Conservation (phyloP, 2,329 filamentous ascomycete species). For the Coniochaeta sp. region DNA sequence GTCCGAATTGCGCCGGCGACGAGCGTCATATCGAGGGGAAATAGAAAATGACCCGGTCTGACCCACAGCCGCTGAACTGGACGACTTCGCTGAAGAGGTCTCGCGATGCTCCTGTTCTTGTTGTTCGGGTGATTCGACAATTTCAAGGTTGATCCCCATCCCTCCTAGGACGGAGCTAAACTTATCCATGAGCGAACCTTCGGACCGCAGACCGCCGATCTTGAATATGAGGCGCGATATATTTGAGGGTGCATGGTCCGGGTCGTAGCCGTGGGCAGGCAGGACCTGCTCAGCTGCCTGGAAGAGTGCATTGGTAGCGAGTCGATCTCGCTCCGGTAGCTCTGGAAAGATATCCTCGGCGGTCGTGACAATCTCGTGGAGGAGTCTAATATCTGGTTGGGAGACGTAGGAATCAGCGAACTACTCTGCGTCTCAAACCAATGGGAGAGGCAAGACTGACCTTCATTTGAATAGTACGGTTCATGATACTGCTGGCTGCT, state of each 20-base stretch:
- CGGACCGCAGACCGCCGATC: constrained; percentile 59
- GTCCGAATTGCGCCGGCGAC: constrained; percentile 16
- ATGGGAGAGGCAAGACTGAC: constrained; percentile 3
- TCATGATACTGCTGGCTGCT: constrained; percentile 19
- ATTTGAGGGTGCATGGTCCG: constrained; percentile 64
- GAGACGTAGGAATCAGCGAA: constrained; percentile 1
- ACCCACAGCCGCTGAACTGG: constrained; percentile 1
- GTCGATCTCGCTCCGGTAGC: constrained; percentile 51
- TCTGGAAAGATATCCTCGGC: constrained; percentile 58
- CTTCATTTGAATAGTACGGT: constrained; percentile 37
- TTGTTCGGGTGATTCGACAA: constrained; percentile 26
- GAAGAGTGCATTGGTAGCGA: constrained; percentile 73
- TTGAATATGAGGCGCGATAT: constrained; percentile 74
- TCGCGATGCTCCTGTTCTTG: constrained; percentile 4
- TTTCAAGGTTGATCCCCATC: constrained; percentile 66
- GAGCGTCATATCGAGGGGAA: constrained; percentile 8
- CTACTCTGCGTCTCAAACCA: neutral
- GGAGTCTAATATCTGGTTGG: constrained; percentile 65
- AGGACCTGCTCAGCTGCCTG: constrained; percentile 72
- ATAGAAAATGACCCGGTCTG: constrained; percentile 8
- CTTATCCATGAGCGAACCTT: constrained; percentile 55
- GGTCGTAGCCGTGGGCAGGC: constrained; percentile 60
- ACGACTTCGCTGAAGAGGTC: constrained; percentile 3
- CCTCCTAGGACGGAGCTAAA: constrained; percentile 61
- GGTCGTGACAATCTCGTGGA: constrained; percentile 68